These are phyloP conservation scores for Syncephalastrum contaminatum DNA, from an alignment of 371 early-diverging fungal genomes.

Conservation along the genomic window DNA sequence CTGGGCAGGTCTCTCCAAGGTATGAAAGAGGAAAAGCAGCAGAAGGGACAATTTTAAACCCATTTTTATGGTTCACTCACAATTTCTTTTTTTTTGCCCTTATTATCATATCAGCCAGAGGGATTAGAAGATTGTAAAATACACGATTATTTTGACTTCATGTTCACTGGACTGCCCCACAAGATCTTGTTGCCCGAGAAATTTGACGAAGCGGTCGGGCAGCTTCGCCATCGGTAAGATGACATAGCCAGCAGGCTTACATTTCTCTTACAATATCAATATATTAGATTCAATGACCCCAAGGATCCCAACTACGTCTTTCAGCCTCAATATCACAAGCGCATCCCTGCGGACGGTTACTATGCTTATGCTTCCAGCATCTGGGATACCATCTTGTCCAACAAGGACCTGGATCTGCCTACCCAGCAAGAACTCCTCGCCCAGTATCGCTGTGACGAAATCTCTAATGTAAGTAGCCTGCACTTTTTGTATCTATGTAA, in stretches of 20 bases:
- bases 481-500: not conserved
- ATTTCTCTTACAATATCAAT: not conserved
- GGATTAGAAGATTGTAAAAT: slow-evolving; percentile 79
- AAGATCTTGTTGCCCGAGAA: slow-evolving; percentile 82
- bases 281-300: slow-evolving; percentile 69
- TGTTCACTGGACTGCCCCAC: slow-evolving; percentile 91
- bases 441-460: slow-evolving; percentile 98
- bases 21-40: slow-evolving; percentile 16
- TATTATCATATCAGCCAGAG: slow-evolving; percentile 55
- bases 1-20: slow-evolving; percentile 88
- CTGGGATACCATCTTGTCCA: slow-evolving; percentile 93
- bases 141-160: slow-evolving; percentile 90
- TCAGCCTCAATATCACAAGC: slow-evolving; percentile 82
- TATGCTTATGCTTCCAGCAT: slow-evolving; percentile 86
- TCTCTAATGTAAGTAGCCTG: slow-evolving; percentile 59
- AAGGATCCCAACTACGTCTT: slow-evolving; percentile 78
- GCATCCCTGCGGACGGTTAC: slow-evolving; percentile 96
- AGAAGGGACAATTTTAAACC: slow-evolving; percentile 1
- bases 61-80: not conserved
- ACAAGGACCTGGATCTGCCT: slow-evolving; percentile 95
- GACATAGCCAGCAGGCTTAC: not conserved
- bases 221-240: slow-evolving; percentile 67
- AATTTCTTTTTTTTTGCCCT: not conserved
- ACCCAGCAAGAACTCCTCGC: slow-evolving; percentile 97
- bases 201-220: slow-evolving; percentile 74